Evolutionary conservation across 352 stramenopile species (phyloP).

Genomic region (Aphanomyces euteiches): DNA sequence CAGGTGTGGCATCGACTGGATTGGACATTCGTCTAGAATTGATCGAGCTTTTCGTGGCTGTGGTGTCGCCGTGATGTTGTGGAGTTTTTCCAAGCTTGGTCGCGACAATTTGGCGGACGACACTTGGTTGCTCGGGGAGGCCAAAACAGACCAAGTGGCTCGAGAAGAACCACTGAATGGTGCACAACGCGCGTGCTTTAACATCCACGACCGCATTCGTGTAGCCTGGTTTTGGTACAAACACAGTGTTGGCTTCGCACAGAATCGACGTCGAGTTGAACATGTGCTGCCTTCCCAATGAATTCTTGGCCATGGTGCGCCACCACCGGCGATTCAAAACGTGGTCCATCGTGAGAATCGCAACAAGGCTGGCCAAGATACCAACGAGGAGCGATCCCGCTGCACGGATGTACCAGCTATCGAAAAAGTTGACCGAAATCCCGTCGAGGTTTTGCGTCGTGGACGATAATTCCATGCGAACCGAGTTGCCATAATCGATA

Average conservation of each 20-base stretch:
- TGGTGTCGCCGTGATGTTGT: neutral
- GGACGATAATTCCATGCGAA: neutral
- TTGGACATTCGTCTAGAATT: neutral
- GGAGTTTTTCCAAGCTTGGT: neutral
- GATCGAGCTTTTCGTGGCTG: neutral
- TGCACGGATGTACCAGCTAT: constrained; percentile 13
- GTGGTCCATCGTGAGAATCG: constrained; percentile 2
- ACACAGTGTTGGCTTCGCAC: neutral
- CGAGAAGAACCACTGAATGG: constrained; percentile 26
- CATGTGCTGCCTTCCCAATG: constrained; percentile 19
- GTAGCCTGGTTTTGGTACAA: neutral
- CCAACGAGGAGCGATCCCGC: neutral
- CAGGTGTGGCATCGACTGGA: neutral
- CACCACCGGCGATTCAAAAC: constrained; percentile 18
- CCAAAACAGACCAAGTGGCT: constrained; percentile 25
- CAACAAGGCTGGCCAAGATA: constrained; percentile 14
- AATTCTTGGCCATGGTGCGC: constrained; percentile 3
- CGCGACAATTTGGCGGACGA: neutral
- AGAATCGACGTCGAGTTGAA: constrained; percentile 29
- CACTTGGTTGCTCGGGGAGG: constrained; percentile 13
- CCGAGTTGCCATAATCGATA: constrained; percentile 24
- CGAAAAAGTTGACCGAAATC: constrained; percentile 2
- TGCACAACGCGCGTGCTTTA: constrained; percentile 18
- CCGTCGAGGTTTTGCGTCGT: constrained; percentile 8
- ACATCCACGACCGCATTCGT: neutral